Percentiles rank a stretch among this genome's conserved stretches.
Conservation (phyloP, 192 early-diverging fungal genomes). For the Entomortierella parvispora region DNA sequence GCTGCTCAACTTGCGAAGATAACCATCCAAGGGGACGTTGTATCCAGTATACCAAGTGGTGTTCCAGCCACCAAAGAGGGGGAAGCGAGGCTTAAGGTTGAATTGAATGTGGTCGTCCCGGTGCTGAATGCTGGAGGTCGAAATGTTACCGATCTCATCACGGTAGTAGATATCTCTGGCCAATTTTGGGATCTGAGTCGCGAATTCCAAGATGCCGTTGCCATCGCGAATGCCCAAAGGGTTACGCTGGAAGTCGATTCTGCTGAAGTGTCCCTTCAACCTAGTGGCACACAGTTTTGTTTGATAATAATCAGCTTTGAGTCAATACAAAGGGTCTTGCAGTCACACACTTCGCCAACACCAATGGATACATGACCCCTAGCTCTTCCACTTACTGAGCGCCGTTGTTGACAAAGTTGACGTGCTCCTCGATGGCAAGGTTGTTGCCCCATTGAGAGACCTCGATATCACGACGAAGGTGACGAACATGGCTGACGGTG, state of each 20-base stretch:
- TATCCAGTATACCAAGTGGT: constrained; percentile 97
- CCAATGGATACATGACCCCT: too few species aligned
- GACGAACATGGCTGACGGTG: constrained; percentile 66
- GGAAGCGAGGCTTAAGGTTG: constrained; percentile 90
- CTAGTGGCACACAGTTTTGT: too few species aligned
- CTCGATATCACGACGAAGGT: constrained; percentile 75
- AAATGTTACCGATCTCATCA: constrained; percentile 97
- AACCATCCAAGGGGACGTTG: constrained; percentile 74
- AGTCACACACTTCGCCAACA: too few species aligned
- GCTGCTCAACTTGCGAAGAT: constrained; percentile 64
- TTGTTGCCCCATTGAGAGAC: constrained; percentile 88
- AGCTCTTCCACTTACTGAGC: constrained; percentile 77
- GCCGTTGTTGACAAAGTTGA: constrained; percentile 77
- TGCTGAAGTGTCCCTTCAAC: constrained; percentile 74
- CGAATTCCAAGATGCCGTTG: constrained; percentile 38
- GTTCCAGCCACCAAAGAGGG: constrained; percentile 96
- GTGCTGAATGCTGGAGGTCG: constrained; percentile 78
- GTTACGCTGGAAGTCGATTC: constrained; percentile 70
- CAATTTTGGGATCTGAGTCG: constrained; percentile 67
- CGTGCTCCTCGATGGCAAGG: constrained; percentile 86
- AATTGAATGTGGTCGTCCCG: constrained; percentile 65
- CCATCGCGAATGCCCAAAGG: constrained; percentile 61
- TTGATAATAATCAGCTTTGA: too few species aligned
- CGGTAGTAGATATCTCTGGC: constrained; percentile 84
- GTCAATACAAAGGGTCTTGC: too few species aligned